Evolutionary conservation across 106 monocot genomes (phyloP).

Genomic region (Iris macrosiphon): DNA sequence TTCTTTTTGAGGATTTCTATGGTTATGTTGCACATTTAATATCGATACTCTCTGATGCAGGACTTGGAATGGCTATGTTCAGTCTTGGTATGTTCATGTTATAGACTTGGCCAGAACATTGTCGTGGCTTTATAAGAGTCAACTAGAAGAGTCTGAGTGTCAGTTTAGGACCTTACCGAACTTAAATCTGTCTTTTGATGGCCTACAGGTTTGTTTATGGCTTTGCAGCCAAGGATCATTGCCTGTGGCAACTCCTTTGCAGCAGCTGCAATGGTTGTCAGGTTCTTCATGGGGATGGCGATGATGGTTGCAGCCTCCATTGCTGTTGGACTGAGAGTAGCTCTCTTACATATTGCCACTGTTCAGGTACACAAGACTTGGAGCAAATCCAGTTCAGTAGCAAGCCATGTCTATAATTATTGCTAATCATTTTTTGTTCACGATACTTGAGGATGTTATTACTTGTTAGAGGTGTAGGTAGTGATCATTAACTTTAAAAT

Average conservation of each 20-base stretch:
- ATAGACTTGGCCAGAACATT: too few relatives aligned
- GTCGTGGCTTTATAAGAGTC: too few relatives aligned
- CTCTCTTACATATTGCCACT: slow-evolving; percentile 19
- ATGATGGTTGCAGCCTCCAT: slow-evolving; percentile 23
- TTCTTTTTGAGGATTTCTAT: too few relatives aligned
- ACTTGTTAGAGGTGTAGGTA: too few relatives aligned
- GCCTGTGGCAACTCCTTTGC: slow-evolving; percentile 19
- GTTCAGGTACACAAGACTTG: slow-evolving; percentile 12
- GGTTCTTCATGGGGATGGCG: slow-evolving; percentile 17
- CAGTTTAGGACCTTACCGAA: too few relatives aligned
- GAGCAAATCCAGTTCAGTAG: too few relatives aligned
- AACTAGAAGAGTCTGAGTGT: too few relatives aligned
- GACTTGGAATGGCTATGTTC: slow-evolving; percentile 65
- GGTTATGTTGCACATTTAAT: slow-evolving; percentile 22
- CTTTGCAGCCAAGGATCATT: slow-evolving; percentile 25
- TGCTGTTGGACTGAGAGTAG: slow-evolving; percentile 15
- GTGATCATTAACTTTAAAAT: too few relatives aligned
- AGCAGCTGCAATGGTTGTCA: slow-evolving; percentile 18
- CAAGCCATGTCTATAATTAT: too few relatives aligned
- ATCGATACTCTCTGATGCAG: slow-evolving; percentile 49
- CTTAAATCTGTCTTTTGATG: background rate
- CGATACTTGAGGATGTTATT: too few relatives aligned
- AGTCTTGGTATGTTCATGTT: slow-evolving; percentile 40
- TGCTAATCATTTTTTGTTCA: too few relatives aligned
- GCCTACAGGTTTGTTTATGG: slow-evolving; percentile 25